phyloP scores from a whole-genome alignment of 805 yeast genomes.

The Pichia membranifaciens region DNA sequence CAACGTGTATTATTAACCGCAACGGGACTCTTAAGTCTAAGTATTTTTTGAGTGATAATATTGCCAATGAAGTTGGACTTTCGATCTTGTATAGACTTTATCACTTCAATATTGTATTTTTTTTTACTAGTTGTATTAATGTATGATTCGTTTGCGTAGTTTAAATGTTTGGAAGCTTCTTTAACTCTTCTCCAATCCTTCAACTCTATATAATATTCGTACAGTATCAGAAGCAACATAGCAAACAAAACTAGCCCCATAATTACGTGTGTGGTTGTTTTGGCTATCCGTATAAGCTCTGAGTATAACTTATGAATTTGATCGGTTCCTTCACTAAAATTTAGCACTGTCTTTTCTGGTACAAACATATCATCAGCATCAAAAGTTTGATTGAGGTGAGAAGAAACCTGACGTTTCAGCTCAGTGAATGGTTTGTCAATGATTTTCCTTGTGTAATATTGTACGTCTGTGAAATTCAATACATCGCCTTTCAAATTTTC shows the following conservation, averaged over 20 bases:
- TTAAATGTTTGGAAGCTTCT: slow-evolving; percentile 27
- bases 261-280: slow-evolving; percentile 34
- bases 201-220: slow-evolving; percentile 40
- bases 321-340: slow-evolving; percentile 38
- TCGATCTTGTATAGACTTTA: slow-evolving; percentile 25
- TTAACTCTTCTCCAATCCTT: slow-evolving; percentile 43
- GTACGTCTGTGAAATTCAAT: slow-evolving; percentile 63
- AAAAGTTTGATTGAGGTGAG: slow-evolving; percentile 17
- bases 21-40: slow-evolving; percentile 13
- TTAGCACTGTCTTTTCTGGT: slow-evolving; percentile 32
- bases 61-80: slow-evolving; percentile 17
- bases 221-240: slow-evolving; percentile 37
- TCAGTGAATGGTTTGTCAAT: slow-evolving; percentile 56
- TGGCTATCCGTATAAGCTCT: slow-evolving; percentile 28
- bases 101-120: slow-evolving; percentile 22
- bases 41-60: slow-evolving; percentile 14
- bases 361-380: slow-evolving; percentile 31
- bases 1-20: slow-evolving; percentile 30
- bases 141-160: slow-evolving; percentile 16
- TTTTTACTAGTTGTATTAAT: slow-evolving; percentile 8
- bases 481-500: slow-evolving; percentile 43
- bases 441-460: slow-evolving; percentile 48
- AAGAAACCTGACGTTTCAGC: slow-evolving; percentile 36
- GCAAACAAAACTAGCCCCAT: slow-evolving; percentile 34
- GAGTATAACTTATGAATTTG: slow-evolving; percentile 37